Evolutionary conservation across 306 rosid genomes (phyloP).

Genomic region (Crotalaria pallida): DNA sequence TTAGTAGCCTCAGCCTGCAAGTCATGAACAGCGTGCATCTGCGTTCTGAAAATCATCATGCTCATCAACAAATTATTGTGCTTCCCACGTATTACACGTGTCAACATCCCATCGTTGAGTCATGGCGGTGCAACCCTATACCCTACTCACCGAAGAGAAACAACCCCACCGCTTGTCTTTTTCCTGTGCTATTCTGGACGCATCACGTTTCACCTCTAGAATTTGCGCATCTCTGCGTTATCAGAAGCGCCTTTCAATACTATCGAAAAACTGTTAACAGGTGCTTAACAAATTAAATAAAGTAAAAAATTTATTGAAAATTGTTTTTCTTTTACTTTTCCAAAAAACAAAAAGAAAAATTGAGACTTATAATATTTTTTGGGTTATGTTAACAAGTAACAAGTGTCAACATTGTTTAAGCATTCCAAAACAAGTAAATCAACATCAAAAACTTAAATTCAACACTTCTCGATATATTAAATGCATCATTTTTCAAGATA

Average conservation of each 20-base stretch:
- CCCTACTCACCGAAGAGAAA: neutral
- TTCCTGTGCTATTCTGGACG: neutral
- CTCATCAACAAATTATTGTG: neutral
- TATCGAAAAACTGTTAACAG: no score
- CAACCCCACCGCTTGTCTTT: constrained; percentile 10
- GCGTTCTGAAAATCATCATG: neutral
- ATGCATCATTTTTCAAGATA: no score
- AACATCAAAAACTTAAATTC: no score
- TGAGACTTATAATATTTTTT: no score
- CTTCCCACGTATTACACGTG: neutral
- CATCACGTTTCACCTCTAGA: constrained; percentile 11
- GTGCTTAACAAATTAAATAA: no score
- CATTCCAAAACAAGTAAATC: no score
- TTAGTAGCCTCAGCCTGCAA: neutral
- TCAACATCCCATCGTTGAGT: neutral
- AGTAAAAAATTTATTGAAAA: no score
- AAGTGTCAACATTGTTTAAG: no score
- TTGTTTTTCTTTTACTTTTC: no score
- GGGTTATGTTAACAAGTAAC: no score
- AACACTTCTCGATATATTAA: no score
- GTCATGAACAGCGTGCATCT: constrained; percentile 10
- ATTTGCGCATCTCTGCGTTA: neutral
- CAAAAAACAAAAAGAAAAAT: no score
- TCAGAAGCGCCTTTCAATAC: neutral
- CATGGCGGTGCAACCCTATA: constrained; percentile 8